Base-by-base conservation (phyloP, 192 early-diverging fungal genomes). In the Chytriomyces confervae region DNA sequence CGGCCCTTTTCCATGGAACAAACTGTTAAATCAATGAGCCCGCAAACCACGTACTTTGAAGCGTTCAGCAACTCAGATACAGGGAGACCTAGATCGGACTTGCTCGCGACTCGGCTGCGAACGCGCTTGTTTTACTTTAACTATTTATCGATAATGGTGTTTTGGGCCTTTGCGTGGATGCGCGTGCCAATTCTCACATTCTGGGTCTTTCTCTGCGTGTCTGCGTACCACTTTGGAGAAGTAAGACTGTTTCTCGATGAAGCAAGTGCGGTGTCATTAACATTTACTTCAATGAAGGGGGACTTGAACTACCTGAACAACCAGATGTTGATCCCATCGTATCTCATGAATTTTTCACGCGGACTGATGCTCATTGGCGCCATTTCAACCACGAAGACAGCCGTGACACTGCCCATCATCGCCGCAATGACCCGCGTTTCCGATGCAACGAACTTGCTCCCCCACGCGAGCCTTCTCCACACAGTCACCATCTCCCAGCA, bases 141-240 rank as follows among this genome's bases (percentile, higher is more conserved):
- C 48, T 79, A 79, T 43, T 20, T 79, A 6, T 20, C 60, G 9
- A 71, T 79, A 6, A 79, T 79, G 77, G 61, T 67, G n/a, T 18
- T 45, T 6, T 79, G 78, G 71, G 61, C 46, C 8, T 23, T 50
- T 10, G 18, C 36, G 5, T 79, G 78, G 78, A 36, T 18, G 18
- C 20, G 29, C 20, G 45, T 66, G 6, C 78, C 78, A 1, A 23
- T 79, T 20, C 16, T 66, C n/a, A 50, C 78, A 24, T 75, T 79
- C 47, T 66, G 62, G 71, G 53, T 53, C 13, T 79, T 79, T 69
- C 47, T 79, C 7, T 50, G 50, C 8, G 50, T 75, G 7, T 75
- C 72, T 11, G 72, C 78, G 6, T 79, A 75, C 50, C 78, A 79
- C 47, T 79, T 79, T 62, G 78, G 78, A 53, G 71, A 79, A 48